These are phyloP conservation scores for Guadua angustifolia DNA, from an alignment of 176 grass and related monocot genomes.

Conservation along the genomic window DNA sequence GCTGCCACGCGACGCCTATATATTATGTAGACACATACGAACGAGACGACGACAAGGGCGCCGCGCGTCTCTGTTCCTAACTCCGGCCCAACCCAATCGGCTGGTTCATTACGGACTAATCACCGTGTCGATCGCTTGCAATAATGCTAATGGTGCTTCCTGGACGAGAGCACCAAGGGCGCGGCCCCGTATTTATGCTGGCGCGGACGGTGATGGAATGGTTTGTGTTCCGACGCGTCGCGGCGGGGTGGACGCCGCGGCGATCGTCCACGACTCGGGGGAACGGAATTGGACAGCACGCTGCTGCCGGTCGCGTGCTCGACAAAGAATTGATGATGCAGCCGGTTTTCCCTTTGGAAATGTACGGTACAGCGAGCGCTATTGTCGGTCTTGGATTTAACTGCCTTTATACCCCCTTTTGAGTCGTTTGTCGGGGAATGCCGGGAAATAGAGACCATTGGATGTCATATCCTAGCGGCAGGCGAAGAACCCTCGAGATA, in stretches of 20 bases:
- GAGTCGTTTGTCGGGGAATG: not conserved
- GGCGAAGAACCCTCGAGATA: not conserved
- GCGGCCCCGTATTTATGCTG: conserved; percentile 14
- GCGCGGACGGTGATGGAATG: not conserved
- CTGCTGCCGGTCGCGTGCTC: not conserved
- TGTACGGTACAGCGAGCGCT: not conserved
- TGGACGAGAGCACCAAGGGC: not conserved
- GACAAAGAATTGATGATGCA: not conserved
- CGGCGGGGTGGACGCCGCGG: too few relatives aligned
- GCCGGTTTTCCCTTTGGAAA: not conserved
- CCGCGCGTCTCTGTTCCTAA: not conserved
- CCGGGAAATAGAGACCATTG: not conserved
- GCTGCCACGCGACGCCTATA: not conserved
- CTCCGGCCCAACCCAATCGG: not conserved
- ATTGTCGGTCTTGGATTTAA: not conserved
- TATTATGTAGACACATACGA: not conserved
- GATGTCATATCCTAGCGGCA: not conserved
- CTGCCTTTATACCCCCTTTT: not conserved
- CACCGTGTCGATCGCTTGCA: not conserved
- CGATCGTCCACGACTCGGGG: too few relatives aligned
- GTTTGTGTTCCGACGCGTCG: not conserved
- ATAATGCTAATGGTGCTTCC: too few relatives aligned
- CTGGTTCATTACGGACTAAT: not conserved
- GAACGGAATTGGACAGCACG: too few relatives aligned
- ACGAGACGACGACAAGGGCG: not conserved